phyloP scores from a whole-genome alignment of 495 filamentous ascomycete genomes.

The Rhizodiscina lignyota region DNA sequence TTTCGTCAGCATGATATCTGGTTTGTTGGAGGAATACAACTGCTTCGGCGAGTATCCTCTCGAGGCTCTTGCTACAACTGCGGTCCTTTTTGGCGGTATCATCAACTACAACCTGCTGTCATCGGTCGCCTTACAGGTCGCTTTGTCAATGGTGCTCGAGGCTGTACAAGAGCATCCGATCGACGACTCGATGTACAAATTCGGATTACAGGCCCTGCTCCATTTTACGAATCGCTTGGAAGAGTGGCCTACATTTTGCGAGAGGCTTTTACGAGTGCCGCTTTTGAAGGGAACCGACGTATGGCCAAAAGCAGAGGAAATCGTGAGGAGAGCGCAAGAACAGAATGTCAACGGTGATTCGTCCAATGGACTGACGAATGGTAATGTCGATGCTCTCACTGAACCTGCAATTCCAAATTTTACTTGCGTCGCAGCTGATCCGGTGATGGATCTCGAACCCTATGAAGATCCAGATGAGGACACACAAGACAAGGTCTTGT shows the following conservation, averaged over 20 bases:
- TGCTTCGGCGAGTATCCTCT: slow-evolving; percentile 90
- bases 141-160: slow-evolving; percentile 88
- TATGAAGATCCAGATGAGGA: slow-evolving; percentile 75
- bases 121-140: slow-evolving; percentile 77
- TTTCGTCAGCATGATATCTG: slow-evolving; percentile 97
- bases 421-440: slow-evolving; percentile 56
- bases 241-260: slow-evolving; percentile 86
- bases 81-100: slow-evolving; percentile 91
- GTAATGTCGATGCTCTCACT: slow-evolving; percentile 31
- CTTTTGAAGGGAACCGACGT: slow-evolving; percentile 71
- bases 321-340: slow-evolving; percentile 42
- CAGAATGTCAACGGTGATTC: slow-evolving; percentile 21
- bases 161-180: slow-evolving; percentile 68
- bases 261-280: slow-evolving; percentile 61
- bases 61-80: slow-evolving; percentile 84
- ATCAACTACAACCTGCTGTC: slow-evolving; percentile 84
- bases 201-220: slow-evolving; percentile 89
- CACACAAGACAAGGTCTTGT: slow-evolving; percentile 81
- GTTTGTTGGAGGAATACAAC: slow-evolving; percentile 90
- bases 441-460: too few species aligned
- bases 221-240: slow-evolving; percentile 66
- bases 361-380: slow-evolving; percentile 46
- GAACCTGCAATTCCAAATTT: slow-evolving; percentile 38
- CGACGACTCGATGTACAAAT: slow-evolving; percentile 89
- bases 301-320: slow-evolving; percentile 65